Evolutionary conservation across 108 stramenopile species (phyloP).

Genomic region (Nitzschia sp.): DNA sequence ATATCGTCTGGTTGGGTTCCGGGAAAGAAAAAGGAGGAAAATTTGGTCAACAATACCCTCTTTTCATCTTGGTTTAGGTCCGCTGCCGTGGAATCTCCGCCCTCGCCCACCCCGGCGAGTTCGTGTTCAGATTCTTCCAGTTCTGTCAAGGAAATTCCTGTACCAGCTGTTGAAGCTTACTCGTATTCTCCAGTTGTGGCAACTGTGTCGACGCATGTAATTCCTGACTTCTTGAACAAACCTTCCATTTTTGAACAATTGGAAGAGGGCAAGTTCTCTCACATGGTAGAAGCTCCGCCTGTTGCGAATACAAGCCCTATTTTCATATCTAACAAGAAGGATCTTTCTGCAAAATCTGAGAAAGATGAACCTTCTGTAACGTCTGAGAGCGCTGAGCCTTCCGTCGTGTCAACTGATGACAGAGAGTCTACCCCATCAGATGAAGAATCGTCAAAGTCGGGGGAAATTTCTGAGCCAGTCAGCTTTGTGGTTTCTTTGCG

Average conservation of each 20-base stretch:
- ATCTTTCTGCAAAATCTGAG: no score
- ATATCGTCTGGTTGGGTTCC: slow-evolving; percentile 11
- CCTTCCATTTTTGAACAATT: slow-evolving; percentile 16
- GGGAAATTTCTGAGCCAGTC: no score
- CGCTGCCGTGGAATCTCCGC: background rate
- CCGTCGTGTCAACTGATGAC: no score
- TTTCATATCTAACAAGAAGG: no score
- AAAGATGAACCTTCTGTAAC: no score
- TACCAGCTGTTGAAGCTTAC: background rate
- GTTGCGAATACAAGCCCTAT: background rate
- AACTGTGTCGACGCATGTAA: slow-evolving; percentile 7
- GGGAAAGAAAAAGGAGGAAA: background rate
- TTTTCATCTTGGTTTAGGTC: slow-evolving; percentile 12
- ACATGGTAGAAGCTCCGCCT: background rate
- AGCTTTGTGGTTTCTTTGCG: no score
- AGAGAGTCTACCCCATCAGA: no score
- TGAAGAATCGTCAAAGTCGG: no score
- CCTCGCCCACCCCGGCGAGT: background rate
- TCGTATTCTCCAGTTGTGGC: background rate
- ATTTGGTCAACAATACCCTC: background rate
- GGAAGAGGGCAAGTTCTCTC: slow-evolving; percentile 5
- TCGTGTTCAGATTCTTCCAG: background rate
- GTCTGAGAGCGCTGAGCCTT: no score
- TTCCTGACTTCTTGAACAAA: slow-evolving; percentile 15
- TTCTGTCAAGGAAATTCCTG: background rate